phyloP scores from a whole-genome alignment of 768 basidiomycete genomes.

The Pisolithus marmoratus region DNA sequence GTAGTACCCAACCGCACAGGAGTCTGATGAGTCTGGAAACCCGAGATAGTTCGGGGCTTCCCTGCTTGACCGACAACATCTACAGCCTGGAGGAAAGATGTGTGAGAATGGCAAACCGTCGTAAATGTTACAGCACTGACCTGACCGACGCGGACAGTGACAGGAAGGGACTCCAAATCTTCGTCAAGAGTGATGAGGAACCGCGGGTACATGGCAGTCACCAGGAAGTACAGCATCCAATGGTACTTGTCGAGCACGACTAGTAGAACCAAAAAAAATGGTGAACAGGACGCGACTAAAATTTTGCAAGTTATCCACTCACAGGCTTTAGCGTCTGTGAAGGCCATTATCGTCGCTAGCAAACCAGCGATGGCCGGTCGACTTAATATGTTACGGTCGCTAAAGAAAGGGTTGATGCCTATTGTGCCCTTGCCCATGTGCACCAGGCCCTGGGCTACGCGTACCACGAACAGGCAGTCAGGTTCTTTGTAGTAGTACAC shows the following conservation, averaged over 20 bases:
- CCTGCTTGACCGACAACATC: slow-evolving; percentile 98
- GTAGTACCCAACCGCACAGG: slow-evolving; percentile 93
- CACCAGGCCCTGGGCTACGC: slow-evolving; percentile 95
- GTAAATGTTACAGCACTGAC: slow-evolving; percentile 32
- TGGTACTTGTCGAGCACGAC: slow-evolving; percentile 94
- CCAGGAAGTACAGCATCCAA: slow-evolving; percentile 98
- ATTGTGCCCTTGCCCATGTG: slow-evolving; percentile 99
- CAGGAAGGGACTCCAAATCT: slow-evolving; percentile 75
- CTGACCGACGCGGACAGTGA: slow-evolving; percentile 93
- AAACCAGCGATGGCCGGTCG: slow-evolving; percentile 86
- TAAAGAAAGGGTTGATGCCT: slow-evolving; percentile 94
- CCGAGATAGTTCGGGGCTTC: slow-evolving; percentile 92
- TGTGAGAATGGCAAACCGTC: not conserved
- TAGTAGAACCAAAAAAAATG: slow-evolving; percentile 28
- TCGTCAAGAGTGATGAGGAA: slow-evolving; percentile 98
- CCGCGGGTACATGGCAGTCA: slow-evolving; percentile 95
- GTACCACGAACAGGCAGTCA: slow-evolving; percentile 93
- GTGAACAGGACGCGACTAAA: not conserved
- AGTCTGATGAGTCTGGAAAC: slow-evolving; percentile 97
- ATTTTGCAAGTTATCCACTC: slow-evolving; percentile 31
- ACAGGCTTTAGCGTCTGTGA: slow-evolving; percentile 93
- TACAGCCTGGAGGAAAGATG: slow-evolving; percentile 56
- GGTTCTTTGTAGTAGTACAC: slow-evolving; percentile 99
- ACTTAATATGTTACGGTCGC: slow-evolving; percentile 85
- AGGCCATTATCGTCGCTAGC: slow-evolving; percentile 81